Percentiles rank a stretch among this genome's conserved stretches.
Evolutionary conservation across 495 filamentous ascomycete species (phyloP).

Genomic region (Aspergillus egyptiacus): DNA sequence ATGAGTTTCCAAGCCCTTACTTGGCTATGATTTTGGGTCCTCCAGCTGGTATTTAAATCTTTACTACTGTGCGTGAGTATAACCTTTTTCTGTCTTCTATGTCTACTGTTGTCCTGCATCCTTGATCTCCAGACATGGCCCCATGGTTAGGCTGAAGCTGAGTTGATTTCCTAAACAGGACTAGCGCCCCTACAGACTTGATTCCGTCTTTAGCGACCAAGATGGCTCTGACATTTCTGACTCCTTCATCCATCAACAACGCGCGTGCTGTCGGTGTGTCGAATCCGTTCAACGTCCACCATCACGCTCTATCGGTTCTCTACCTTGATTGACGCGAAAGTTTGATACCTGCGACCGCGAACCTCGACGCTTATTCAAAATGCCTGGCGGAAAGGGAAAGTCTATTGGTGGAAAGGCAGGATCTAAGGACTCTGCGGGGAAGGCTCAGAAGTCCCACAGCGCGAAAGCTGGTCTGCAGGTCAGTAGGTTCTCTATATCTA

Average conservation of each 20-base stretch:
- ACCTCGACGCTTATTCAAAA: slow-evolving; percentile 36
- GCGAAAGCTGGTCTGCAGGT: slow-evolving; percentile 98
- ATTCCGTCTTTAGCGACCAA: slow-evolving; percentile 40
- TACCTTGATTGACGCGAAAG: slow-evolving; percentile 22
- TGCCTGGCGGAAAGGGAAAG: slow-evolving; percentile 91
- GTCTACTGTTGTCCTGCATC: not conserved
- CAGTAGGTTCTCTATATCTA: slow-evolving; percentile 41
- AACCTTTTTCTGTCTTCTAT: not conserved
- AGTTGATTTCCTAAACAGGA: slow-evolving; percentile 30
- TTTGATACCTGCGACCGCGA: slow-evolving; percentile 25
- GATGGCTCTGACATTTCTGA: slow-evolving; percentile 42
- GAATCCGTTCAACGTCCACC: slow-evolving; percentile 34
- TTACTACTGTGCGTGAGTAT: not conserved
- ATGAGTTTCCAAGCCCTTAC: not conserved
- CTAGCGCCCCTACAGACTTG: slow-evolving; percentile 33
- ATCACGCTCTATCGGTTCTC: slow-evolving; percentile 22
- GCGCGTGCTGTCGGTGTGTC: slow-evolving; percentile 34
- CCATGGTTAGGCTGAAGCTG: slow-evolving; percentile 13
- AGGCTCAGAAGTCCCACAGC: slow-evolving; percentile 97
- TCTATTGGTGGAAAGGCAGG: slow-evolving; percentile 92
- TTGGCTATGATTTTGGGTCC: not conserved
- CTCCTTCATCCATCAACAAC: slow-evolving; percentile 49
- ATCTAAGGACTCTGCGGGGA: slow-evolving; percentile 62
- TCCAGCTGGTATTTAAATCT: not conserved
- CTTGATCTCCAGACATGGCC: slow-evolving; percentile 3